Conservation (phyloP, 176 grass and related monocot species). For the Hordeum marinum region DNA sequence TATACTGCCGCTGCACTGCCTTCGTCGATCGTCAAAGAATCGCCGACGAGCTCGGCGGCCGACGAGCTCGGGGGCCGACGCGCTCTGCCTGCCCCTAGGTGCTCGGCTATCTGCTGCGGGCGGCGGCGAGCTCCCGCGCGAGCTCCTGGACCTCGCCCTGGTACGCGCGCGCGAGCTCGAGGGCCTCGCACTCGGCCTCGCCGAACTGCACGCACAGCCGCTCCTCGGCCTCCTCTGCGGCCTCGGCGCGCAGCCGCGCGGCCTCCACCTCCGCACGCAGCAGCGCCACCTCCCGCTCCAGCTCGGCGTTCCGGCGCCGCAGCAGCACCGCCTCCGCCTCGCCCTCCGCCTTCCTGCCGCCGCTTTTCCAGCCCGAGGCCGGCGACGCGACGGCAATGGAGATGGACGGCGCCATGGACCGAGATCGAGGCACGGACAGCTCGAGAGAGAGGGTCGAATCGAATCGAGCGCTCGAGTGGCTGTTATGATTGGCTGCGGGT, state of each 20-base stretch:
- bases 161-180: constrained; percentile 37
- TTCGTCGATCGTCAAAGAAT: background rate
- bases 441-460: too few relatives aligned
- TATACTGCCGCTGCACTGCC: too few relatives aligned
- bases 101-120: background rate
- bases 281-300: constrained; percentile 58
- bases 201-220: constrained; percentile 67
- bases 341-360: too few relatives aligned
- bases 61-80: too few relatives aligned
- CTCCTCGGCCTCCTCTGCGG: constrained; percentile 73
- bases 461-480: too few relatives aligned
- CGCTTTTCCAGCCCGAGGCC: too few relatives aligned
- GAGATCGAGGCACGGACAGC: too few relatives aligned
- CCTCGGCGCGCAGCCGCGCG: constrained; percentile 37
- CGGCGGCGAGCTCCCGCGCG: constrained; percentile 44
- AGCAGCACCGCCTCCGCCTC: constrained; percentile 44
- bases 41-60: too few relatives aligned
- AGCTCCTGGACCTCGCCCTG: constrained; percentile 34
- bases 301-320: constrained; percentile 57
- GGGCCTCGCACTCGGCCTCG: constrained; percentile 69
- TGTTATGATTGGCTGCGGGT: too few relatives aligned
- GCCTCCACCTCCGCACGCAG: constrained; percentile 41
- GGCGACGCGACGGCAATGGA: too few relatives aligned
- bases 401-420: too few relatives aligned
- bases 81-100: too few relatives aligned